Percentiles rank a stretch among this genome's conserved stretches.
Evolutionary conservation across 2,329 filamentous ascomycete species (phyloP).

Genomic region (Scorias spongiosa): DNA sequence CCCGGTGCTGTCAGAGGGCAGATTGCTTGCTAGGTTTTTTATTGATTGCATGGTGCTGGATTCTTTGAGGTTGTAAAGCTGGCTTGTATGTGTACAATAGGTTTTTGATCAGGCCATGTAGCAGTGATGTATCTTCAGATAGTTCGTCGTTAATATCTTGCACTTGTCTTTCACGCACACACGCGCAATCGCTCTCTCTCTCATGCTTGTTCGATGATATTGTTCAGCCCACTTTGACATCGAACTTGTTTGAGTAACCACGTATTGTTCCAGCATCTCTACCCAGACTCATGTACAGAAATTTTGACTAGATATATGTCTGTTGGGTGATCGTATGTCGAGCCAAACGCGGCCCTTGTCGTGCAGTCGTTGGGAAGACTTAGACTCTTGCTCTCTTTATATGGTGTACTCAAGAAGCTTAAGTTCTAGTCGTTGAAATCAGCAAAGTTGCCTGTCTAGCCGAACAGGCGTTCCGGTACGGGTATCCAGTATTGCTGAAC

Average conservation of each 20-base stretch:
- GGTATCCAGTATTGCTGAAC: conserved; percentile 22
- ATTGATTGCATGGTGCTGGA: background rate
- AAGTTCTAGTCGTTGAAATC: conserved; percentile 18
- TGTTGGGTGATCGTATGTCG: conserved; percentile 20
- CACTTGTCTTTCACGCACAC: too few species aligned
- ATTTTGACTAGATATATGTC: conserved; percentile 24
- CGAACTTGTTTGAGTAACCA: too few species aligned
- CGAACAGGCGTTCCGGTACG: conserved; percentile 20
- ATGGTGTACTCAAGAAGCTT: conserved; percentile 18
- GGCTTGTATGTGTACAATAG: too few species aligned
- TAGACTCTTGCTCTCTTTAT: conserved; percentile 18
- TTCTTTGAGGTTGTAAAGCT: background rate
- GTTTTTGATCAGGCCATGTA: too few species aligned
- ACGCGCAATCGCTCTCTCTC: too few species aligned
- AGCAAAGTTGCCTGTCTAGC: conserved; percentile 24
- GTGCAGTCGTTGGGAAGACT: conserved; percentile 26
- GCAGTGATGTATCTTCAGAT: too few species aligned
- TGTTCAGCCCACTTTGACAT: too few species aligned
- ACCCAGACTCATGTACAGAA: conserved; percentile 14
- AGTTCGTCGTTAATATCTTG: too few species aligned
- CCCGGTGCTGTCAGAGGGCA: conserved; percentile 40
- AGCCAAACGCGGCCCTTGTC: conserved; percentile 25
- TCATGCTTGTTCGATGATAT: too few species aligned
- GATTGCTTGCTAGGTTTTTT: conserved; percentile 14
- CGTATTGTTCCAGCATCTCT: too few species aligned